These are phyloP conservation scores for Cenococcum geophilum DNA, from an alignment of 495 filamentous ascomycete species.

Conservation along the genomic window DNA sequence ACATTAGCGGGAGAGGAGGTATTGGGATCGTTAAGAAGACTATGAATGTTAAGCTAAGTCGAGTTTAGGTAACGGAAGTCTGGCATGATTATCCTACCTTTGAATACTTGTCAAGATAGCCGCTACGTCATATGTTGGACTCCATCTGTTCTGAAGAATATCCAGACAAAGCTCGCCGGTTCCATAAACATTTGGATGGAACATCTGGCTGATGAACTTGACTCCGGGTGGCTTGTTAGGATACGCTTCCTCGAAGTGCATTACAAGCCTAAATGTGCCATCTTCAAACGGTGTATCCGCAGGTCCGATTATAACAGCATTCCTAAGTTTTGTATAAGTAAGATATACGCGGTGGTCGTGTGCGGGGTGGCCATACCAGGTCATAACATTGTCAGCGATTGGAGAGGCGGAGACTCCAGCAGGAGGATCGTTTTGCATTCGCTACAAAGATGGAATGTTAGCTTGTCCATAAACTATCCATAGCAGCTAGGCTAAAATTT, in stretches of 20 bases:
- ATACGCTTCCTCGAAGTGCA: slow-evolving; percentile 99
- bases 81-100: slow-evolving; percentile 53
- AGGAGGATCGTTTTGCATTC: slow-evolving; percentile 98
- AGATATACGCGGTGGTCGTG: slow-evolving; percentile 8
- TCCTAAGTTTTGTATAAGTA: slow-evolving; percentile 53
- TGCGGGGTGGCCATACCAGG: slow-evolving; percentile 59
- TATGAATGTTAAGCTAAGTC: slow-evolving; percentile 36
- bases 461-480: slow-evolving; percentile 12
- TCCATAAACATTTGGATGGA: slow-evolving; percentile 96
- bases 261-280: slow-evolving; percentile 93
- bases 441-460: slow-evolving; percentile 47
- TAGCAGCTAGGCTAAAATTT: slow-evolving; percentile 10
- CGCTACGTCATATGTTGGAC: slow-evolving; percentile 96
- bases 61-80: not conserved
- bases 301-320: slow-evolving; percentile 96
- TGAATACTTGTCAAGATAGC: slow-evolving; percentile 96
- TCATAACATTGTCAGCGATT: slow-evolving; percentile 98
- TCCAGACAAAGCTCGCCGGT: slow-evolving; percentile 95
- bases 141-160: slow-evolving; percentile 97
- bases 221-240: slow-evolving; percentile 96
- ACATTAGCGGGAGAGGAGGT: slow-evolving; percentile 96
- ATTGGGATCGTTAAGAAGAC: slow-evolving; percentile 96
- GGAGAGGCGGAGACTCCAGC: slow-evolving; percentile 96
- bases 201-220: slow-evolving; percentile 99
- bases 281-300: slow-evolving; percentile 98